Evolutionary conservation across 2,329 filamentous ascomycete species (phyloP).

Genomic region (Colletotrichum eleusines): DNA sequence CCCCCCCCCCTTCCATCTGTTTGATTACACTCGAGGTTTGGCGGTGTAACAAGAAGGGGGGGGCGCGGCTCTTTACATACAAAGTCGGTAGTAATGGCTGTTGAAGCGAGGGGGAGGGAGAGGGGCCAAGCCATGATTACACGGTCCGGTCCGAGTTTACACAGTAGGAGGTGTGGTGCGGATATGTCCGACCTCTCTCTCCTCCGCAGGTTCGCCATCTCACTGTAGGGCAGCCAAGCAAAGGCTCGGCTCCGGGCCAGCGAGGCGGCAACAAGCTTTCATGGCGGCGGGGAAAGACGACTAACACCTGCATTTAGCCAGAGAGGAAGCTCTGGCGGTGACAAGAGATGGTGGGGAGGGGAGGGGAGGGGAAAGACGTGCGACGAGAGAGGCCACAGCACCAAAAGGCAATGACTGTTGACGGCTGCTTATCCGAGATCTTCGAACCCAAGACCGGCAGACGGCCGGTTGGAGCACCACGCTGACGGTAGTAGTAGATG

Average conservation of each 20-base stretch:
- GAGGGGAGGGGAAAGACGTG: background rate
- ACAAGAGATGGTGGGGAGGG: background rate
- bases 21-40: background rate
- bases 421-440: background rate
- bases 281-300: background rate
- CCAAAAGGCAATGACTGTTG: background rate
- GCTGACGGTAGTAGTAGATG: background rate
- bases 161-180: slow-evolving; percentile 29
- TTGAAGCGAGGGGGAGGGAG: background rate
- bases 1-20: background rate
- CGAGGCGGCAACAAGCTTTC: slow-evolving; percentile 29
- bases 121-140: background rate
- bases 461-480: slow-evolving; percentile 16
- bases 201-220: slow-evolving; percentile 36
- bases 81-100: background rate
- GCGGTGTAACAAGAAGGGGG: background rate
- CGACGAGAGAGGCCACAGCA: slow-evolving; percentile 6
- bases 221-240: slow-evolving; percentile 33
- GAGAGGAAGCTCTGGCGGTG: slow-evolving; percentile 1
- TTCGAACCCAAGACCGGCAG: slow-evolving; percentile 6
- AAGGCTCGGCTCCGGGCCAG: background rate
- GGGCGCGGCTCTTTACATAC: slow-evolving; percentile 2
- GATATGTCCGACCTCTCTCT: slow-evolving; percentile 1
- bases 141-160: slow-evolving; percentile 6
- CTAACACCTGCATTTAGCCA: slow-evolving; percentile 1